Evolutionary conservation across 257 asterid genomes (phyloP).

Genomic region (Cinchona pubescens): DNA sequence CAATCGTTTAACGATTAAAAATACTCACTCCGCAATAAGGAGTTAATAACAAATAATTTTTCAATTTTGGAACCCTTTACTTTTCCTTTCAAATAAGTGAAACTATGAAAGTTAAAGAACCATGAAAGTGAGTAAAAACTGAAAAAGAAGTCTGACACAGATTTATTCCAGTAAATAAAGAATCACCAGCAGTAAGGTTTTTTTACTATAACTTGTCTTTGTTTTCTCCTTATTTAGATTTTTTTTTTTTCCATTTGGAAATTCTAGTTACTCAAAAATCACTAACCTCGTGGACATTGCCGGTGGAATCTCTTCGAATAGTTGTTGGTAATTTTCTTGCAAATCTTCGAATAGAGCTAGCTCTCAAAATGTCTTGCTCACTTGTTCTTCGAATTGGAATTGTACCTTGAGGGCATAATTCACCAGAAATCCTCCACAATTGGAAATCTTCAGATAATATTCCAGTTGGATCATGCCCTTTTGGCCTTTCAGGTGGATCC

Average conservation of each 20-base stretch:
- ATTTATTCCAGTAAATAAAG: not conserved
- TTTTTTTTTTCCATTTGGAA: not conserved
- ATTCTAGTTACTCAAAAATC: not conserved
- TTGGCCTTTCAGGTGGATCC: constrained; percentile 91
- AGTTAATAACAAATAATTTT: too few relatives aligned
- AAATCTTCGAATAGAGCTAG: constrained; percentile 45
- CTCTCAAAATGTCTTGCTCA: constrained; percentile 62
- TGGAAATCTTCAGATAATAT: constrained; percentile 55
- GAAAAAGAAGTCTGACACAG: constrained; percentile 20
- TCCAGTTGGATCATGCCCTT: constrained; percentile 37
- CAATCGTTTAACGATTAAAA: too few relatives aligned
- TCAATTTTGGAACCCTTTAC: not conserved
- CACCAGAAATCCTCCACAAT: constrained; percentile 67
- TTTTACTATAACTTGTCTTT: constrained; percentile 10
- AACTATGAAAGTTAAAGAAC: constrained; percentile 10
- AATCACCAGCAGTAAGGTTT: not conserved
- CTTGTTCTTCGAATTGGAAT: constrained; percentile 77
- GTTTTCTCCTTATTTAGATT: not conserved
- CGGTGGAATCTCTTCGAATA: constrained; percentile 58
- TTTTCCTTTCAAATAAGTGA: constrained; percentile 1
- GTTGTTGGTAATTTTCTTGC: constrained; percentile 54
- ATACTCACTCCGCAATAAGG: too few relatives aligned
- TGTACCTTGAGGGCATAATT: constrained; percentile 75
- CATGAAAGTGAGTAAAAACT: constrained; percentile 22
- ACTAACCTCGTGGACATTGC: constrained; percentile 80